Evolutionary conservation across 2,329 filamentous ascomycete species (phyloP), one percentile per base, ranked within the genome.

Genomic region (Ophiocordyceps australis): DNA sequence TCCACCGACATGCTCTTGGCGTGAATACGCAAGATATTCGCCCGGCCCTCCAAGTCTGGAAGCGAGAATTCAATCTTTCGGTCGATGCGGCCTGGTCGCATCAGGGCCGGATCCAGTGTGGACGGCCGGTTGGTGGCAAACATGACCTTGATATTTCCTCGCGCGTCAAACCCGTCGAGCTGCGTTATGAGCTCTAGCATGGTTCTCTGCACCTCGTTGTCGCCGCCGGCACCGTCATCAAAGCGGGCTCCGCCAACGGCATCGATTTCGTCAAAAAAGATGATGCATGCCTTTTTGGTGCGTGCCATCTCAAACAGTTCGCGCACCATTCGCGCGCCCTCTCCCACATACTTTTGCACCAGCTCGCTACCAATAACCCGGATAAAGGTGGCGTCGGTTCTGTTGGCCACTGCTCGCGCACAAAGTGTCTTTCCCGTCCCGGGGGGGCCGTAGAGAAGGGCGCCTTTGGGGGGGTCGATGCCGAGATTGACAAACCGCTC

Each of bases 1-100:
- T 98, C 89, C 20, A 98, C 89, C 12, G 83, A 94, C 89, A 98
- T 98, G 49, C 81, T 92, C 76, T 95, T 98, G 42, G 89, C 89
- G 59, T 95, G 89, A 43, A 98, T 98, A 26, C 89, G 79, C 23
- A 98, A 69, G 45, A 98, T 95, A 57, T 94, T 95, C 45, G 89
- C 89, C 38, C 89, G 77, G 26, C 89, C 89, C 52, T 98, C 89
- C 40, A 95, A 81, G 50, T 98, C 89, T 14, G 89, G 89, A 14
- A 98, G 67, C 1, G 83, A 86, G 61, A 98, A 98, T 55, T 98
- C 89, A 42, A 98, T 98, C 67, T 98, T 98, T 44, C 89, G 72
- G 53, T 95, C 86, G 44, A 95, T 95, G 66, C 86, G 85, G 17
- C 86, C 86, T 9, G 86, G 86, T 58, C 86, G 70, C 83, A 95